Conservation (phyloP, 495 filamentous ascomycete species). For the Talaromyces wortmannii region DNA sequence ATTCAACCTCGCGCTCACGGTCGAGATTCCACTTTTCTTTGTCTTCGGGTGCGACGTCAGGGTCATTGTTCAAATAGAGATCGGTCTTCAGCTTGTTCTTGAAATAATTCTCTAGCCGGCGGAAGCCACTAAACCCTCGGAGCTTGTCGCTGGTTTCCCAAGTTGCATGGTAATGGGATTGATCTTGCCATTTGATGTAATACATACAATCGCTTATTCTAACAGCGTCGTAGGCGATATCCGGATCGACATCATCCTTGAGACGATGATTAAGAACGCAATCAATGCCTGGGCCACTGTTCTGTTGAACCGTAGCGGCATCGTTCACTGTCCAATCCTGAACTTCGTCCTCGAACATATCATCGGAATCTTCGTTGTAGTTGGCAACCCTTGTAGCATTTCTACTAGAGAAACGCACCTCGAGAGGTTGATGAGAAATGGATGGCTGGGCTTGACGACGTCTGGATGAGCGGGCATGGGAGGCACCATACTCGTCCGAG, state of each 20-base stretch:
- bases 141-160: constrained; percentile 79
- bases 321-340: constrained; percentile 38
- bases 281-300: constrained; percentile 74
- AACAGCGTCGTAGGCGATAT: constrained; percentile 35
- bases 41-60: constrained; percentile 73
- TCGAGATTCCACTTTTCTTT: constrained; percentile 88
- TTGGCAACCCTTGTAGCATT: constrained; percentile 79
- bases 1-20: constrained; percentile 76
- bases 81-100: constrained; percentile 72
- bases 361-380: constrained; percentile 82
- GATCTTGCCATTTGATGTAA: constrained; percentile 95
- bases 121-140: constrained; percentile 62
- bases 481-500: constrained; percentile 67
- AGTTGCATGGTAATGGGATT: constrained; percentile 89
- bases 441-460: constrained; percentile 57
- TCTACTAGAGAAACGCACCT: constrained; percentile 86
- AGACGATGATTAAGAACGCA: constrained; percentile 78
- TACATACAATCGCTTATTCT: constrained; percentile 83
- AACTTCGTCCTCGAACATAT: constrained; percentile 69
- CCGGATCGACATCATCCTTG: constrained; percentile 57
- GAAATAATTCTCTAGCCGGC: constrained; percentile 90
- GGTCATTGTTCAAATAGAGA: constrained; percentile 59
- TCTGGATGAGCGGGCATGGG: constrained; percentile 56
- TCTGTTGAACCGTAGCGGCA: constrained; percentile 35
- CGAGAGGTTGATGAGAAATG: constrained; percentile 51